Conservation (phyloP, 805 yeast species). For the Tetrapisispora phaffii region DNA sequence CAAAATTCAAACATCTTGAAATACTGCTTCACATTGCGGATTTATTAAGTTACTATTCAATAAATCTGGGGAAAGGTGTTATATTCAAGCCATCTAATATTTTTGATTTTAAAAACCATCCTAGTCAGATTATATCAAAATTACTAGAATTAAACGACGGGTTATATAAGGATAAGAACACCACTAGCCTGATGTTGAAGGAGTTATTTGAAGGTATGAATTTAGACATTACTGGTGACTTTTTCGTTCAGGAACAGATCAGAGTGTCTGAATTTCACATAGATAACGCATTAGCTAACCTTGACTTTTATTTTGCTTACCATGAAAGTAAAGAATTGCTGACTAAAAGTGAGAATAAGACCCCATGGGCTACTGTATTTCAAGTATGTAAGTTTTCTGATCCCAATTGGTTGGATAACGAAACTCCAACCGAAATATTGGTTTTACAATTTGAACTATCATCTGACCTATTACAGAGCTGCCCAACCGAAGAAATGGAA, state of each 20-base stretch:
- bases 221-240: conserved; percentile 3
- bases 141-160: conserved; percentile 46
- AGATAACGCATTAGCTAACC: conserved; percentile 54
- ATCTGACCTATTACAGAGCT: conserved; percentile 40
- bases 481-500: conserved; percentile 47
- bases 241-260: conserved; percentile 4
- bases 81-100: conserved; percentile 34
- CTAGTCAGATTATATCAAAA: conserved; percentile 32
- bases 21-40: conserved; percentile 23
- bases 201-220: conserved; percentile 36
- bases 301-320: conserved; percentile 53
- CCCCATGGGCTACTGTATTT: conserved; percentile 61
- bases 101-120: conserved; percentile 24
- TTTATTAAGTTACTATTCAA: conserved; percentile 22
- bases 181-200: conserved; percentile 32
- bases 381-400: conserved; percentile 57
- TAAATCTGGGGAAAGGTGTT: conserved; percentile 27
- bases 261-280: conserved; percentile 43
- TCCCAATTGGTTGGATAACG: conserved; percentile 36
- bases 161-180: conserved; percentile 38
- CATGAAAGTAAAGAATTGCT: conserved; percentile 34
- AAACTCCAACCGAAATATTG: conserved; percentile 32
- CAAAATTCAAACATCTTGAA: conserved; percentile 10
- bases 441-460: conserved; percentile 46
- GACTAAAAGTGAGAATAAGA: conserved; percentile 12